Base-by-base conservation (phyloP, 176 grass and related monocot genomes). In the Rhynchospora pubera region DNA sequence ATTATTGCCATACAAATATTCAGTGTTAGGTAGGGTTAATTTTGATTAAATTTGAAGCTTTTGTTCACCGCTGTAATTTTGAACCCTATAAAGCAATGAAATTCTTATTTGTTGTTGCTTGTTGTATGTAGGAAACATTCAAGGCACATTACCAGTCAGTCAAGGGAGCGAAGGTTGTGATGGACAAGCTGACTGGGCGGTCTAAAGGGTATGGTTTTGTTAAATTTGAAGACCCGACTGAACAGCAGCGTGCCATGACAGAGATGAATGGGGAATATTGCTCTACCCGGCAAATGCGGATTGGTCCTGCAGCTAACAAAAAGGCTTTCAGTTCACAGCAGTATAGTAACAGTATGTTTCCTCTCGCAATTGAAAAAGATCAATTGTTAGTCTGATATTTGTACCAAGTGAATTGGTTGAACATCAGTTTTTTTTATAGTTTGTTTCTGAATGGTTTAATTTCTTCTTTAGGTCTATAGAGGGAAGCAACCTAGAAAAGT, bases 141-240 rank as follows among this genome's bases (percentile, higher is more conserved):
- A 94, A 90, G 86, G 71, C 55, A 9, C 62, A 14, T 2, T 97
- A 94, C 13, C 74, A 86, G 83, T 97, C 94, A 72, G 90, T 97
- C 71, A 94, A 78, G 82, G 91, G 94, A 47, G 94, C 91, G 61
- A 97, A 97, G 75, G 87, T 97, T 84, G 94, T 97, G 51, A 73
- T 83, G 3, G 94, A 97, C 63, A 97, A 84, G 83, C 44, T 84
- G 78, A 91, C 90, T 74, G 94, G 94, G 3, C 76, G 65, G 7
- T 80, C 94, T 56, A 97, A 97, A 86, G 94, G 94, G 71, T 97
- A 94, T 78, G 94, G 94, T 18, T 97, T 97, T 42, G 90, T 97
- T 64, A 91, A 77, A 48, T 97, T 97, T 80, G 90, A 88, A 55
- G 91, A 97, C 84, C 30, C 57, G 45, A 92, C 77, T 87, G 94